These are phyloP conservation scores for Auricularia cornea DNA, from an alignment of 768 basidiomycete species.

Conservation along the genomic window DNA sequence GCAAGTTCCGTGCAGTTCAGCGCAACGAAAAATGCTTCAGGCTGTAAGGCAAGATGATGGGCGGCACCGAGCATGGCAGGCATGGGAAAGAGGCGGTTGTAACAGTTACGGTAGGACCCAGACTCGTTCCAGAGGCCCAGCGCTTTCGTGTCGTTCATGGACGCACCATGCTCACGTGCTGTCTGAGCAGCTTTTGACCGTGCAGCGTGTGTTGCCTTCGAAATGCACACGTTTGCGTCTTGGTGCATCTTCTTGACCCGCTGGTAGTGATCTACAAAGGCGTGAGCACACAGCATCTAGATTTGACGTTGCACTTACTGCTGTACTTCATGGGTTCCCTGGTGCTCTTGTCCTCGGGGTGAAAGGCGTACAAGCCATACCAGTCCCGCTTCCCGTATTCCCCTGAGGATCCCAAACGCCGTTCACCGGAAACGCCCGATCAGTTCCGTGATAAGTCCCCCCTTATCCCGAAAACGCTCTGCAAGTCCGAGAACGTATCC, in stretches of 20 bases:
- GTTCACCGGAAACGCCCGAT: no score
- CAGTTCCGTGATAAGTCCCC: no score
- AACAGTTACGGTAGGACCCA: conserved; percentile 18
- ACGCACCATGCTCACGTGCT: conserved; percentile 22
- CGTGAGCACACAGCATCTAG: neutral
- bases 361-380: conserved; percentile 22
- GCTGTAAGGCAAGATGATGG: conserved; percentile 20
- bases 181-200: conserved; percentile 22
- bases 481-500: conserved; percentile 22
- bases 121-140: conserved; percentile 24
- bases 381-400: conserved; percentile 24
- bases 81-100: conserved; percentile 22
- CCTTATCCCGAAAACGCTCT: conserved; percentile 16
- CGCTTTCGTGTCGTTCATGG: conserved; percentile 19
- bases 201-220: conserved; percentile 25
- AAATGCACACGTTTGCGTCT: conserved; percentile 16
- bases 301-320: conserved; percentile 19
- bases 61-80: conserved; percentile 25
- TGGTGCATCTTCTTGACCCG: conserved; percentile 18
- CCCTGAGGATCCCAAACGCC: neutral
- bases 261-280: conserved; percentile 18
- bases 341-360: neutral
- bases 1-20: no score
- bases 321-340: conserved; percentile 20
- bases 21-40: conserved; percentile 20